Evolutionary conservation across 768 basidiomycete species (phyloP), one percentile per base, ranked within the genome.

Genomic region (Russula griseocarnosa): DNA sequence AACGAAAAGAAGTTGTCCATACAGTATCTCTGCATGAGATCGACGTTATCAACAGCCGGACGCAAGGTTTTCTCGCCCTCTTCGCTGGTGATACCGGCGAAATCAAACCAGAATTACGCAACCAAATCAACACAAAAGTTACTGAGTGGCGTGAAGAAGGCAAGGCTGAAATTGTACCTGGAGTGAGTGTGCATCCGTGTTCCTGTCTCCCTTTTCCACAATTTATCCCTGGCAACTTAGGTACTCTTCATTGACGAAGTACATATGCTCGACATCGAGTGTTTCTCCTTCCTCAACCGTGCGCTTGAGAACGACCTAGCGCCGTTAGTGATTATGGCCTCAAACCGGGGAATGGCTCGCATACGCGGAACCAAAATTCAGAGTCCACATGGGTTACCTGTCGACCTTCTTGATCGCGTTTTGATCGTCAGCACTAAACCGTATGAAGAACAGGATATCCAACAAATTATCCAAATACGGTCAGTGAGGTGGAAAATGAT

Each of bases 201-300:
- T 28, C 30, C 49, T 1, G 26, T 24, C 44, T 55, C 50, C 16
- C 13, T 18, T 22, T 26, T 53, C 11, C 46, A n/a, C 3, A 14
- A 57, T 14, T 60, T 50, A 55, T 52, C 62, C n/a, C 47, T 44
- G 20, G 38, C 49, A 34, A 22, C 46, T 14, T 70, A 95, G 92
- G 92, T 97, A n/a, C 80, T 97, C 14, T 98, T 98, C 79, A 97
- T 98, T 70, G 96, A 98, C 76, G 96, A 98, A 77, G 96, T 98
- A 14, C 96, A 98, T 80, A 99, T 99, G 96, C 86, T 99, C 68
- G 96, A 99, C 74, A 98, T 99, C 66, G 96, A 98, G 74, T 98
- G 96, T 73, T 98, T 98, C 80, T 97, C 95, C 8, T 99, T 95
- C 82, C 80, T 99, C 64, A 99, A 99, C 74, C 86, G 96, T 38